phyloP scores from a whole-genome alignment of 1,284 basidiomycete genomes.

The Heliocybe sulcata region DNA sequence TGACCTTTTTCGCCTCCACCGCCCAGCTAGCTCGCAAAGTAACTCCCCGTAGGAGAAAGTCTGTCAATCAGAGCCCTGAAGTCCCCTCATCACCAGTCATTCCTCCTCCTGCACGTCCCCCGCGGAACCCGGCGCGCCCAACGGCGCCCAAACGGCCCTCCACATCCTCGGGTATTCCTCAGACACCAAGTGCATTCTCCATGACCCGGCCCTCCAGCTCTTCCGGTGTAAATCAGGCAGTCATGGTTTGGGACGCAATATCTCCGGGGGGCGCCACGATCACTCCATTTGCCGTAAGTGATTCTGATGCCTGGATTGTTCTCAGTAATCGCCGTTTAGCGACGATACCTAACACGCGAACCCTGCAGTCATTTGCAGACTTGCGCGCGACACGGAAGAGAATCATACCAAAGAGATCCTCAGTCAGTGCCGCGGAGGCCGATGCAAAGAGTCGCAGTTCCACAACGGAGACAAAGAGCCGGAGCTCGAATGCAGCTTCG shows the following conservation, averaged over 20 bases:
- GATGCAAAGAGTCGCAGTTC: neutral
- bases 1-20: slow-evolving; percentile 1
- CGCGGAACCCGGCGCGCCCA: slow-evolving; percentile 6
- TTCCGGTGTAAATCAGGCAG: neutral
- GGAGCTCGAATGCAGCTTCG: neutral
- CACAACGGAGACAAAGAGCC: neutral
- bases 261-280: slow-evolving; percentile 1
- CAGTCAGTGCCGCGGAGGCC: slow-evolving; percentile 1
- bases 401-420: slow-evolving; percentile 4
- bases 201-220: neutral
- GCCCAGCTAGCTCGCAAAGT: neutral
- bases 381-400: slow-evolving; percentile 8
- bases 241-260: slow-evolving; percentile 2
- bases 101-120: slow-evolving; percentile 2
- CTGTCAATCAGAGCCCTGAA: neutral
- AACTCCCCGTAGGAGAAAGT: neutral
- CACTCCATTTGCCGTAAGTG: slow-evolving; percentile 9
- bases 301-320: neutral
- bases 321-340: neutral
- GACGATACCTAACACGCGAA: neutral
- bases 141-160: neutral
- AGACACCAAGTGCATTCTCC: neutral
- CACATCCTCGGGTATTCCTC: slow-evolving; percentile 7
- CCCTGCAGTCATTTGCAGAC: neutral
- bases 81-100: neutral